Percentiles rank a stretch among this genome's conserved stretches.
These are phyloP conservation scores for Rubroboletus pulcherrimus DNA, from an alignment of 768 basidiomycete species.

Conservation along the genomic window DNA sequence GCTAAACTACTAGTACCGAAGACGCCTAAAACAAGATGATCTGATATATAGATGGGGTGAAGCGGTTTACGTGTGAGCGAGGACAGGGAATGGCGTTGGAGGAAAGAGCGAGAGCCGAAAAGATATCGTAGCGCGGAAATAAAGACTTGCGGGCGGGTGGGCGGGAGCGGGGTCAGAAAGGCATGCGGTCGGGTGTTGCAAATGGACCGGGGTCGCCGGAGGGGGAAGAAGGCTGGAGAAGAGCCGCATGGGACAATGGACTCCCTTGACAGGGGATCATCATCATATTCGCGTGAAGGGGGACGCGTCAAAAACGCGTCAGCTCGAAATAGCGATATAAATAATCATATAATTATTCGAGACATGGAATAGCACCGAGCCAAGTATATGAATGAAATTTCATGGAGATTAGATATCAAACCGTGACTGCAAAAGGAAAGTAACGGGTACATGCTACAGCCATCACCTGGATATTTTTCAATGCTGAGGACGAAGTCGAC, in stretches of 20 bases:
- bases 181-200: conserved; percentile 22
- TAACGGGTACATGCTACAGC: not conserved
- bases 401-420: conserved; percentile 10
- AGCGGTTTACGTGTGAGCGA: conserved; percentile 27
- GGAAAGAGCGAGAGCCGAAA: conserved; percentile 11
- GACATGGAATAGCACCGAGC: conserved; percentile 18
- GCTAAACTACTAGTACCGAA: conserved; percentile 21
- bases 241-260: conserved; percentile 25
- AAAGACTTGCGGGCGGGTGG: conserved; percentile 11
- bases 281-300: conserved; percentile 9
- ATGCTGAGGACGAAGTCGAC: too few relatives aligned
- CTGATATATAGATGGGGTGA: conserved; percentile 16
- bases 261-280: conserved; percentile 9
- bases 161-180: conserved; percentile 19
- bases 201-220: conserved; percentile 26
- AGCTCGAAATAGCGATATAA: not conserved
- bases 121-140: conserved; percentile 23
- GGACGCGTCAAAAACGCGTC: conserved; percentile 26
- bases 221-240: conserved; percentile 12
- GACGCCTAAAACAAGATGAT: conserved; percentile 15
- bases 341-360: conserved; percentile 10
- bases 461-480: not conserved
- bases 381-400: conserved; percentile 13
- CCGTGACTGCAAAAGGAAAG: not conserved
- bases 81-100: conserved; percentile 9